Conservation (phyloP, 2,329 filamentous ascomycete species). For the Lecanoromycetidae sp. region DNA sequence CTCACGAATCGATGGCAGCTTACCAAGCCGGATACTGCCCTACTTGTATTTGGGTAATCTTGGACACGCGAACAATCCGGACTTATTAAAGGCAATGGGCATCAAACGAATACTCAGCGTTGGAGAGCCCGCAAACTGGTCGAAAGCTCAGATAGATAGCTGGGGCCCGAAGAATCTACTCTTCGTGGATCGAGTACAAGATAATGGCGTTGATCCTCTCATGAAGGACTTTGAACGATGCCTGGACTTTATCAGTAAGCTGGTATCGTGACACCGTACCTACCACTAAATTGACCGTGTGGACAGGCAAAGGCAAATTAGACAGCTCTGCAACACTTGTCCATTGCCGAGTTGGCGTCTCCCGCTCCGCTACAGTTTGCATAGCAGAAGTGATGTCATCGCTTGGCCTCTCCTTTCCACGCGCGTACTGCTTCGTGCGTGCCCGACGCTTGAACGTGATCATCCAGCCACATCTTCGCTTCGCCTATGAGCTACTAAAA, state of each 20-base stretch:
- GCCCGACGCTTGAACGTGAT: constrained; percentile 91
- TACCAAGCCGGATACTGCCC: constrained; percentile 76
- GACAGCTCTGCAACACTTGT: constrained; percentile 79
- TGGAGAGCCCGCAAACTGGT: constrained; percentile 78
- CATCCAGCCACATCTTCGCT: constrained; percentile 89
- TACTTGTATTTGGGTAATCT: constrained; percentile 97
- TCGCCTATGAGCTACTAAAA: constrained; percentile 88
- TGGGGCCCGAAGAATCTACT: constrained; percentile 74
- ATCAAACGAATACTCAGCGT: constrained; percentile 85
- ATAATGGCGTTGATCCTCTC: constrained; percentile 90
- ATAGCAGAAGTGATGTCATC: constrained; percentile 97
- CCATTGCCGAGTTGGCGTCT: constrained; percentile 92
- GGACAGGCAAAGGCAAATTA: constrained; percentile 60
- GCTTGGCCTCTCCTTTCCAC: constrained; percentile 67
- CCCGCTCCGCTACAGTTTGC: constrained; percentile 89
- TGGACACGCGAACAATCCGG: constrained; percentile 85
- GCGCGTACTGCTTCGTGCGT: constrained; percentile 91
- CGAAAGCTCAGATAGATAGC: constrained; percentile 51
- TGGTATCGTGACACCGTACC: background rate
- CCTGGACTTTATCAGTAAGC: constrained; percentile 75
- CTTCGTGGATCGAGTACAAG: constrained; percentile 74
- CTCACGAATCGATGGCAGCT: constrained; percentile 69
- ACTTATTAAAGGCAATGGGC: constrained; percentile 64
- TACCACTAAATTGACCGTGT: background rate
- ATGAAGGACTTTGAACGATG: constrained; percentile 76